These are phyloP conservation scores for Trichoderma reesei DNA, from an alignment of 495 filamentous ascomycete genomes.

Conservation along the genomic window DNA sequence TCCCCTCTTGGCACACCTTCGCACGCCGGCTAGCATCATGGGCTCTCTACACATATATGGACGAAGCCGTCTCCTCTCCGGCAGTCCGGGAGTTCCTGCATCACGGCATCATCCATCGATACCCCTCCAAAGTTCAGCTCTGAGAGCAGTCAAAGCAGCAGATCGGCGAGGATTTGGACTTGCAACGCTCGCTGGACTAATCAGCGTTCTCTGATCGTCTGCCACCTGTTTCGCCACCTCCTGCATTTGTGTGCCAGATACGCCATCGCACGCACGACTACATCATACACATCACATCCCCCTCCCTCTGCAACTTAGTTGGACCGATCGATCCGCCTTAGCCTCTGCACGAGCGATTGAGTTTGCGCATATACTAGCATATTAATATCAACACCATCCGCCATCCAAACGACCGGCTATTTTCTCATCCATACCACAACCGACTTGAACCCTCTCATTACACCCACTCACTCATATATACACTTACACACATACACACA, in stretches of 20 bases:
- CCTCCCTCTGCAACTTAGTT: background rate
- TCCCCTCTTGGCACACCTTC: background rate
- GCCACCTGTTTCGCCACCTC: constrained; percentile 8
- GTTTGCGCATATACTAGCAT: background rate
- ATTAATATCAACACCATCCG: constrained; percentile 3
- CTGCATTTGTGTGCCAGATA: background rate
- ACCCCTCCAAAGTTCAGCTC: background rate
- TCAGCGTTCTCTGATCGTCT: background rate
- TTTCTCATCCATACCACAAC: background rate
- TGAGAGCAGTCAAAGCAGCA: background rate
- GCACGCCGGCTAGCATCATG: too few relatives aligned
- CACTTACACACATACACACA: background rate
- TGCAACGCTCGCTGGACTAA: background rate
- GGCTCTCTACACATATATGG: background rate
- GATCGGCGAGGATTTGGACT: background rate
- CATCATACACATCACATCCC: background rate
- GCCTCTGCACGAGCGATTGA: background rate
- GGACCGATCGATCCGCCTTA: constrained; percentile 1
- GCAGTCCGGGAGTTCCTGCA: background rate
- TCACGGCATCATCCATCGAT: background rate
- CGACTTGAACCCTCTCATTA: background rate
- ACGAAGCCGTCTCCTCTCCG: constrained; percentile 3
- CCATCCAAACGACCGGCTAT: background rate
- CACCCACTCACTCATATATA: background rate
- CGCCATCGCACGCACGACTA: constrained; percentile 3